Base-by-base conservation (phyloP, 371 early-diverging fungal genomes). In the Batkoa obscura region DNA sequence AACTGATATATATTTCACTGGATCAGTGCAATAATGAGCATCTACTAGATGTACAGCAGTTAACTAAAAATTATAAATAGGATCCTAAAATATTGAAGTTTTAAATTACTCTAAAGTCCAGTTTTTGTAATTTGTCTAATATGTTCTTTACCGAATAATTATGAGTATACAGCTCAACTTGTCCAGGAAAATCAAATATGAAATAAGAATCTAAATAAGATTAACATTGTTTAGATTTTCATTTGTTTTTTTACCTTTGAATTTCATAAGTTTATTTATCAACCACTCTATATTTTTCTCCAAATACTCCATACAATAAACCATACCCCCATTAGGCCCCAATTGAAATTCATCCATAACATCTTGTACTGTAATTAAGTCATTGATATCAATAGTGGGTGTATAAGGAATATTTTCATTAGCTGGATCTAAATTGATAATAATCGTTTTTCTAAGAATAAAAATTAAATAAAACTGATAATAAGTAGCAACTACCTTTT, bases 321-420 rank as follows among this genome's bases (percentile, higher is more conserved):
- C 84, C 62, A 99, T 84, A 13, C 90, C 98, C 17, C 99, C 99
- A 68, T 99, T 99, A 2, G 99, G 99, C 0, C 99, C 99, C 30
- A 89, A 80, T n/a, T 81, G 74, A 17, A 88, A 74, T 47, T 90
- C 83, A 17, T 90, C 81, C 90, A 98, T 94, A 0, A 92, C 92
- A 56, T 99, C 99, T 36, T 90, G 86, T 2, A 99, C 68, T 0
- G 91, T 86, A 48, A 99, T 91, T 37, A 94, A 77, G 48, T 99
- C 97, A 36, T 83, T 70, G 31, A 99, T 84, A 62, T 98, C 81
- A 35, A 92, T 76, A n/a, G 82, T 75, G 51, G 89, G 84, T n/a
- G 84, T 71, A 67, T 95, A 93, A 31, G 84, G 86, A 54, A 88
- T 71, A 59, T 72, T 60, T 35, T 93, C 91, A 62, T 93, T 93